Percentiles rank a stretch among this genome's conserved stretches.
Evolutionary conservation across 768 basidiomycete genomes (phyloP).

Genomic region (Leccinum subtestaceum): DNA sequence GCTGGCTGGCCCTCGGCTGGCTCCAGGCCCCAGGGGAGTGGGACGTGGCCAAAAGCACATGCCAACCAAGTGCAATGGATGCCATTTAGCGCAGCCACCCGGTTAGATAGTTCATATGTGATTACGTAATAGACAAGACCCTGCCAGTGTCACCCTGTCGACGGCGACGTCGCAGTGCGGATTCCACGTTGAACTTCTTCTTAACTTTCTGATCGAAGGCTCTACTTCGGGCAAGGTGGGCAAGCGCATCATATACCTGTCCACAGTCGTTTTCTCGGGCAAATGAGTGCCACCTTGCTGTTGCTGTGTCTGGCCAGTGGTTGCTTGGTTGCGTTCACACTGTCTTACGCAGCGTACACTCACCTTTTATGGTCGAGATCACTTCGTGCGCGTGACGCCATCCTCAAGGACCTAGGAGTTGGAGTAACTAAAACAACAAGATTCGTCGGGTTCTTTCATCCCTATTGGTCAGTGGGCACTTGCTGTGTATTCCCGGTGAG

Average conservation of each 20-base stretch:
- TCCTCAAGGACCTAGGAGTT: slow-evolving; percentile 21
- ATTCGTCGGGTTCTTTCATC: slow-evolving; percentile 89
- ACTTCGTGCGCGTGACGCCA: slow-evolving; percentile 13
- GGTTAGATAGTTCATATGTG: not conserved
- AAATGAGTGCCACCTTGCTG: slow-evolving; percentile 14
- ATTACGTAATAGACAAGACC: slow-evolving; percentile 11
- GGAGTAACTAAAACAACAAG: not conserved
- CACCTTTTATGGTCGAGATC: slow-evolving; percentile 22
- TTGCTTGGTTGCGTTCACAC: slow-evolving; percentile 5
- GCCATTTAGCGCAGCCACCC: slow-evolving; percentile 2
- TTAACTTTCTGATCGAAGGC: not conserved
- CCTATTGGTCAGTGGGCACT: slow-evolving; percentile 73
- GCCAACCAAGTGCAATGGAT: not conserved
- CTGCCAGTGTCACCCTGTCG: not conserved
- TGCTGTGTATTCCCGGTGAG: not conserved
- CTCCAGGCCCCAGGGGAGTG: not conserved
- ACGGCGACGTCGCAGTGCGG: not conserved
- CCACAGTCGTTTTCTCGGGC: not conserved
- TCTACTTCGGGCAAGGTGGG: not conserved
- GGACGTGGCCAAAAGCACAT: slow-evolving; percentile 1
- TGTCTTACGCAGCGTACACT: slow-evolving; percentile 28
- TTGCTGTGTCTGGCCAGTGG: slow-evolving; percentile 16
- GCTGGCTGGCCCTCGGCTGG: not conserved
- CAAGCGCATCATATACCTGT: not conserved
- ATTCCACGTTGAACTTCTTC: slow-evolving; percentile 6